A percentile compares a stretch with the other conserved stretches of the same genome.
Evolutionary conservation across 2,329 filamentous ascomycete genomes (phyloP).

Genomic region (Colletotrichum graminicola): DNA sequence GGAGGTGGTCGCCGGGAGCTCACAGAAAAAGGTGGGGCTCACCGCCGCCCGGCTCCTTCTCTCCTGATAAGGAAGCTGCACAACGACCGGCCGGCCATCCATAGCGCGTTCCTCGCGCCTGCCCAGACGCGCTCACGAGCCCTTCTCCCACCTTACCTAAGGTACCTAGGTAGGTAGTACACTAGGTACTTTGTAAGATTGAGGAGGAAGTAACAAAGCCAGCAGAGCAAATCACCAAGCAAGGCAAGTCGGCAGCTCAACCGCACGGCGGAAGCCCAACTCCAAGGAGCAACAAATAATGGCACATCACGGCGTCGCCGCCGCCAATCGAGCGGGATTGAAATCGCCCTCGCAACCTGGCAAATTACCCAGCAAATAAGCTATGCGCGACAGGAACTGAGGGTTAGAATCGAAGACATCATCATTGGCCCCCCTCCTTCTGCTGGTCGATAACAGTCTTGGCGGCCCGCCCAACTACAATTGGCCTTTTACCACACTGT

Average conservation of each 20-base stretch:
- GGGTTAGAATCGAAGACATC: not conserved
- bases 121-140: not conserved
- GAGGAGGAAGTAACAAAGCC: too few relatives aligned
- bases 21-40: conserved; percentile 5
- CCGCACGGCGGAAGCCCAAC: too few relatives aligned
- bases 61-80: conserved; percentile 31
- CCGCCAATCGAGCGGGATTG: not conserved
- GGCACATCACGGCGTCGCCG: conserved; percentile 19
- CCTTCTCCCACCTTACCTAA: too few relatives aligned
- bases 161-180: too few relatives aligned
- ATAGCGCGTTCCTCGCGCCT: not conserved
- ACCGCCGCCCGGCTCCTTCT: conserved; percentile 12
- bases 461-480: conserved; percentile 8
- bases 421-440: not conserved
- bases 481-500: conserved; percentile 23
- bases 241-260: too few relatives aligned
- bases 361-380: conserved; percentile 37
- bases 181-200: too few relatives aligned
- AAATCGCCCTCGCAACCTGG: conserved; percentile 8
- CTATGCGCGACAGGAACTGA: conserved; percentile 20
- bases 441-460: conserved; percentile 31
- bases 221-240: too few relatives aligned
- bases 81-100: conserved; percentile 7
- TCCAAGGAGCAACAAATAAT: not conserved
- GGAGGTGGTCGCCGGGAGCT: conserved; percentile 24